Evolutionary conservation across 768 basidiomycete species (phyloP).

Genomic region (Leccinum boreale): DNA sequence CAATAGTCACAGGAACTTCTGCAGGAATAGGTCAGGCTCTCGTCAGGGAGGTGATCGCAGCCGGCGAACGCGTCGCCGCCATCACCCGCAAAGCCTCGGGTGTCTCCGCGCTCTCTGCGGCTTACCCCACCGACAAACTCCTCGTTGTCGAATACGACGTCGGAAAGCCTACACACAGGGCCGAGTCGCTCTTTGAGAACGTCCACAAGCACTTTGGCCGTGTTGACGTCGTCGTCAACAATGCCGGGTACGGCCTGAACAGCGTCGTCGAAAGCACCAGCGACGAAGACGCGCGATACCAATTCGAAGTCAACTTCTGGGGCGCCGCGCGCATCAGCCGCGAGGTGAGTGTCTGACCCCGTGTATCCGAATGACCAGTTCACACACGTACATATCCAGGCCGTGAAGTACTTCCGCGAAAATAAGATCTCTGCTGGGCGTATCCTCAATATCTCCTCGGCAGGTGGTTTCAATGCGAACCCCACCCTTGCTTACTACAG

Average conservation of each 20-base stretch:
- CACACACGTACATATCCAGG: slow-evolving; percentile 1
- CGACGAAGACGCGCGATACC: slow-evolving; percentile 24
- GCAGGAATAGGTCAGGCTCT: slow-evolving; percentile 37
- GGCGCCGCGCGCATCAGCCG: slow-evolving; percentile 22
- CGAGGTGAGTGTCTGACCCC: slow-evolving; percentile 12
- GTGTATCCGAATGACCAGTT: neutral
- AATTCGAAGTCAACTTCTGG: slow-evolving; percentile 36
- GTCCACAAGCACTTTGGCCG: slow-evolving; percentile 27
- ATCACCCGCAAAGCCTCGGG: slow-evolving; percentile 25
- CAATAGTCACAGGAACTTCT: slow-evolving; percentile 40
- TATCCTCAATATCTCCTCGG: slow-evolving; percentile 22
- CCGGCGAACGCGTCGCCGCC: slow-evolving; percentile 29
- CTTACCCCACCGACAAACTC: slow-evolving; percentile 20
- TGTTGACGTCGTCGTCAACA: slow-evolving; percentile 34
- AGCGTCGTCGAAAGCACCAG: slow-evolving; percentile 26
- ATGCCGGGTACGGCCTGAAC: slow-evolving; percentile 26
- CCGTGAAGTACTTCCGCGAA: slow-evolving; percentile 31
- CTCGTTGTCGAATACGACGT: slow-evolving; percentile 32
- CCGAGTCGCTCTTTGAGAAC: slow-evolving; percentile 17
- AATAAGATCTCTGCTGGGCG: slow-evolving; percentile 23
- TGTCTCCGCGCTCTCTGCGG: slow-evolving; percentile 13
- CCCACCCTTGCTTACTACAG: slow-evolving; percentile 19
- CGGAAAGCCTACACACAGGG: slow-evolving; percentile 17
- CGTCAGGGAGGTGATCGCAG: slow-evolving; percentile 24
- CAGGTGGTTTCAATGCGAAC: slow-evolving; percentile 14